Evolutionary conservation across 345 rosid species (phyloP).

Genomic region (Citrus cavaleriei): DNA sequence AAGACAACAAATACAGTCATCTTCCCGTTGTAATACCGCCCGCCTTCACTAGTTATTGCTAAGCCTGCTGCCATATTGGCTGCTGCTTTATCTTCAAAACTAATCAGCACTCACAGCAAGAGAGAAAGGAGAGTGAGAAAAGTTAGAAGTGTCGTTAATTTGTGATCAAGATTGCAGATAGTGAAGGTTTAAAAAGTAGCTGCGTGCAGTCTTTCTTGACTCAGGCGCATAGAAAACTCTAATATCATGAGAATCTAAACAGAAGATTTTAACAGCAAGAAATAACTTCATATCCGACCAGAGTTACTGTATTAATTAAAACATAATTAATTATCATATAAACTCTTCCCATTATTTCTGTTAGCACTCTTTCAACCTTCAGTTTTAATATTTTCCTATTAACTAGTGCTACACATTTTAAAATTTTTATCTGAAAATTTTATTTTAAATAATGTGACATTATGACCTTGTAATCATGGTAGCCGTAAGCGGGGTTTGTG

Average conservation of each 20-base stretch:
- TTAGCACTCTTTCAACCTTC: too few relatives aligned
- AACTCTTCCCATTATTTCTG: too few relatives aligned
- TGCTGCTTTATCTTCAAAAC: slow-evolving; percentile 2
- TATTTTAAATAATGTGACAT: too few relatives aligned
- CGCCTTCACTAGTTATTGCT: slow-evolving; percentile 15
- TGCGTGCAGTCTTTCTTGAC: neutral
- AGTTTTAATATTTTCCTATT: too few relatives aligned
- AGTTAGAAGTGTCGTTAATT: too few relatives aligned
- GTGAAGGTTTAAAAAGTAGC: neutral
- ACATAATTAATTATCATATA: too few relatives aligned
- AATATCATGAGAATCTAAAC: too few relatives aligned
- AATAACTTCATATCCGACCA: too few relatives aligned
- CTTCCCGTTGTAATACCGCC: slow-evolving; percentile 40
- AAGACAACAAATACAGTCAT: slow-evolving; percentile 57
- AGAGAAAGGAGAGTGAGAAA: neutral
- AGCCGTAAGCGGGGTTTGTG: neutral
- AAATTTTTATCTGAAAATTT: too few relatives aligned
- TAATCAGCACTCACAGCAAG: neutral
- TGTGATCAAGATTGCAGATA: neutral
- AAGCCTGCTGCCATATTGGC: slow-evolving; percentile 44
- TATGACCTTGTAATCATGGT: too few relatives aligned
- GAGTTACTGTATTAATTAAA: too few relatives aligned
- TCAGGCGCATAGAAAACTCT: neutral
- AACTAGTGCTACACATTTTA: accelerated
- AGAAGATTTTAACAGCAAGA: too few relatives aligned